Evolutionary conservation across 352 stramenopile genomes (phyloP).

Genomic region (Pythium sukuiense): DNA sequence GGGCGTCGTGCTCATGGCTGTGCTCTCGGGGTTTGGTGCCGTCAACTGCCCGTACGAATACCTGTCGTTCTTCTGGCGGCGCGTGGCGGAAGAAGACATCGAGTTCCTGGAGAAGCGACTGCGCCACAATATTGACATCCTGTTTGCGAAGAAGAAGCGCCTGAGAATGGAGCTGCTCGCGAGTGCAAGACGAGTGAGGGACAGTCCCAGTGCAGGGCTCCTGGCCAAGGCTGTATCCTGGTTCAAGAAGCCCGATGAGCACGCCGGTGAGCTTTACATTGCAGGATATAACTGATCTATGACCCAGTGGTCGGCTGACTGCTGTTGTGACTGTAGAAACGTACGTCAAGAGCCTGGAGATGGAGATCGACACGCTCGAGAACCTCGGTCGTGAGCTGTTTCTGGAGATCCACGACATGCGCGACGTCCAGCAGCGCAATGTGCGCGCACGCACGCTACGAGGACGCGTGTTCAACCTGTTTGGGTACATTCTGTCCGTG

Average conservation of each 20-base stretch:
- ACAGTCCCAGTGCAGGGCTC: constrained; percentile 27
- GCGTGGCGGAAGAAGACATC: constrained; percentile 78
- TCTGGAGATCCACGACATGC: constrained; percentile 81
- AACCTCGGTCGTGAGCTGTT: constrained; percentile 79
- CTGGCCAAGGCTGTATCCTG: constrained; percentile 36
- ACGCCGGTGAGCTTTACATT: constrained; percentile 25
- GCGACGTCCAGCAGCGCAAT: constrained; percentile 60
- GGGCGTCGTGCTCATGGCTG: constrained; percentile 80
- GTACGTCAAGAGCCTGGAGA: constrained; percentile 64
- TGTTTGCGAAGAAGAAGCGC: constrained; percentile 84
- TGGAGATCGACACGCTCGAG: constrained; percentile 76
- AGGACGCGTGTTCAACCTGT: constrained; percentile 78
- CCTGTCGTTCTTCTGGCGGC: constrained; percentile 81
- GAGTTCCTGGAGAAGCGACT: constrained; percentile 78
- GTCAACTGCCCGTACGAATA: constrained; percentile 88
- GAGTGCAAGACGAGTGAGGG: constrained; percentile 25
- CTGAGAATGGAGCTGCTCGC: constrained; percentile 50
- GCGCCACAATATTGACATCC: constrained; percentile 79
- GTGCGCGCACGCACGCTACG: constrained; percentile 59
- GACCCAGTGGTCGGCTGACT: not conserved
- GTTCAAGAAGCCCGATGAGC: constrained; percentile 26
- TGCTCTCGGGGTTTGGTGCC: constrained; percentile 79
- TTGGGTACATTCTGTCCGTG: constrained; percentile 71
- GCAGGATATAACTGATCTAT: not conserved
- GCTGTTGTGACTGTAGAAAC: constrained; percentile 31